These are phyloP conservation scores for Musa balbisiana DNA, from an alignment of 202 grass and related monocot species.

Conservation along the genomic window DNA sequence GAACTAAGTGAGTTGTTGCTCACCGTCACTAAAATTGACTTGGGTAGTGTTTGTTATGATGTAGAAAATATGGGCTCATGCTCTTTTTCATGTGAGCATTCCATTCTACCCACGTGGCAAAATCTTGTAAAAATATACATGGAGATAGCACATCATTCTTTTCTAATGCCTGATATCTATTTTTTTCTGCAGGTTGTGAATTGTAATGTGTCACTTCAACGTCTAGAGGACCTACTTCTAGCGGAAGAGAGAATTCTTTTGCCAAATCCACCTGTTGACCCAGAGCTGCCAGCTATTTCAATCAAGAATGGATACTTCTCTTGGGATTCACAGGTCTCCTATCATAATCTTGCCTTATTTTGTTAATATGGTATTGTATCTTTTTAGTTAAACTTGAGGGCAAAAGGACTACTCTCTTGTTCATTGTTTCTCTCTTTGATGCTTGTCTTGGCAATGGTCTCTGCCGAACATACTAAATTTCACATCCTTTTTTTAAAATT, in stretches of 20 bases:
- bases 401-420: too few relatives aligned
- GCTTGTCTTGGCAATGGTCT: too few relatives aligned
- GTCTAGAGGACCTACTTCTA: constrained; percentile 77
- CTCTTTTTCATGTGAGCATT: too few relatives aligned
- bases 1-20: too few relatives aligned
- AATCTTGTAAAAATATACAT: too few relatives aligned
- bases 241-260: constrained; percentile 78
- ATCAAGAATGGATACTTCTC: constrained; percentile 92
- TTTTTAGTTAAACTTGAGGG: too few relatives aligned
- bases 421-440: too few relatives aligned
- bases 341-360: neutral
- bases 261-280: constrained; percentile 74
- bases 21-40: too few relatives aligned
- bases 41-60: neutral
- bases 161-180: constrained; percentile 5
- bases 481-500: too few relatives aligned
- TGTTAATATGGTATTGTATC: neutral
- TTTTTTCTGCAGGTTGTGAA: constrained; percentile 75
- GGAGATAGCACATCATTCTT: neutral
- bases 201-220: constrained; percentile 87
- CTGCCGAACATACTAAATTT: too few relatives aligned
- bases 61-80: neutral
- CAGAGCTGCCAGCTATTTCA: constrained; percentile 66
- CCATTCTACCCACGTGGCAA: too few relatives aligned
- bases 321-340: constrained; percentile 74